These are phyloP conservation scores for Adiantum capillusveneris DNA, from an alignment of 75 land plant genomes.

Conservation along the genomic window DNA sequence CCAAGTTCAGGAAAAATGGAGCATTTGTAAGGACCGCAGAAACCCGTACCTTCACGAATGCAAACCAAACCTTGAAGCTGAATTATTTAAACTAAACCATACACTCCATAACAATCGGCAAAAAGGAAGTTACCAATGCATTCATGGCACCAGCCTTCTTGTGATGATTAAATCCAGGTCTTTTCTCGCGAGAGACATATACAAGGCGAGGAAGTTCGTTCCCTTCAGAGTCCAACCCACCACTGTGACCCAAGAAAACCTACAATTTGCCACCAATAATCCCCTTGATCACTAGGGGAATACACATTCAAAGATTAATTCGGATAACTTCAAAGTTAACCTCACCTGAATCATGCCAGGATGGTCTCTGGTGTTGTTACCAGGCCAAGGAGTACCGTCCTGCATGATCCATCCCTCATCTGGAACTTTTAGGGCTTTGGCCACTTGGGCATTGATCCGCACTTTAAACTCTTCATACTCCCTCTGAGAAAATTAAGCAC, in stretches of 20 bases:
- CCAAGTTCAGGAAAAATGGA: slow-evolving; percentile 86
- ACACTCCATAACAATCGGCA: no score
- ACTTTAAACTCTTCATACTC: slow-evolving; percentile 58
- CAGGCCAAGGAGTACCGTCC: slow-evolving; percentile 82
- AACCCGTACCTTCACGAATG: slow-evolving; percentile 70
- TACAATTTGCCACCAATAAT: neutral
- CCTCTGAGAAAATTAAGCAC: slow-evolving; percentile 17
- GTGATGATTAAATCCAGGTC: slow-evolving; percentile 25
- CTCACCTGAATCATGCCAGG: slow-evolving; percentile 60
- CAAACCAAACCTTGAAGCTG: no score
- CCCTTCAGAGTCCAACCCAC: slow-evolving; percentile 25
- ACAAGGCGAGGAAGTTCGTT: slow-evolving; percentile 32
- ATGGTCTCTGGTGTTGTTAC: slow-evolving; percentile 41
- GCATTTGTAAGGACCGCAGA: slow-evolving; percentile 97
- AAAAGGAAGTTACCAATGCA: slow-evolving; percentile 28
- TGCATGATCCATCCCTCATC: slow-evolving; percentile 98
- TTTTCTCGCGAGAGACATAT: slow-evolving; percentile 46
- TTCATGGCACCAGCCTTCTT: slow-evolving; percentile 59
- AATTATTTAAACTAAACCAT: no score
- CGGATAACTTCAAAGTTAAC: neutral
- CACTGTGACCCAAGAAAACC: slow-evolving; percentile 32
- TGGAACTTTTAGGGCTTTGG: slow-evolving; percentile 54
- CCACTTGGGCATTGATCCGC: slow-evolving; percentile 34
- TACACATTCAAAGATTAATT: no score
- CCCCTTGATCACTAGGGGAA: no score